Evolutionary conservation across 345 rosid genomes (phyloP).

Genomic region (Hypericum perforatum): DNA sequence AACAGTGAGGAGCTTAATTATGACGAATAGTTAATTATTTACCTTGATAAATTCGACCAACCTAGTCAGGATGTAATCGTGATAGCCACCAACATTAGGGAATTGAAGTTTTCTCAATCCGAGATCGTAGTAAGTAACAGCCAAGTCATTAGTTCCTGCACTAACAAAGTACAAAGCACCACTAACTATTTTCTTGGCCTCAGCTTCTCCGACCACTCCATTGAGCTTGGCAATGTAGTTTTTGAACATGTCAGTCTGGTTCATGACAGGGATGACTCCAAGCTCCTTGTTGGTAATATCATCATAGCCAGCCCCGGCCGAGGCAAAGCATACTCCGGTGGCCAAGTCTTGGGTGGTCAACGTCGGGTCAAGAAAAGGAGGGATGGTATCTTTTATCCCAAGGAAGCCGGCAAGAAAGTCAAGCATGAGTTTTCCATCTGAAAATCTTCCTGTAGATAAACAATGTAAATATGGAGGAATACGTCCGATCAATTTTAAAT

Average conservation of each 20-base stretch:
- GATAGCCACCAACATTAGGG: slow-evolving; percentile 30
- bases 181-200: slow-evolving; percentile 27
- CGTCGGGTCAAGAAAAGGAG: slow-evolving; percentile 34
- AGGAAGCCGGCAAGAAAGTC: slow-evolving; percentile 31
- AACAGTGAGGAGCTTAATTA: no score
- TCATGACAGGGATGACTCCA: slow-evolving; percentile 21
- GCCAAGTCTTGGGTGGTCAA: slow-evolving; percentile 15
- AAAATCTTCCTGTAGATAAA: slow-evolving; percentile 44
- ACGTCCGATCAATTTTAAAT: no score
- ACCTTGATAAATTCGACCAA: slow-evolving; percentile 32
- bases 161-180: no score
- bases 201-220: slow-evolving; percentile 23
- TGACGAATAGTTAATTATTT: slow-evolving; percentile 2
- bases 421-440: slow-evolving; percentile 35
- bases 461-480: no score
- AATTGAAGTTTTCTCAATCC: slow-evolving; percentile 28
- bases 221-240: slow-evolving; percentile 26
- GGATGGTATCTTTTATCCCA: slow-evolving; percentile 30
- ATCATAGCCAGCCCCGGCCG: slow-evolving; percentile 35
- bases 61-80: slow-evolving; percentile 29
- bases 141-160: slow-evolving; percentile 55
- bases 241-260: slow-evolving; percentile 34
- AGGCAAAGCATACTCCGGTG: slow-evolving; percentile 38
- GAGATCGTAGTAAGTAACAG: slow-evolving; percentile 32
- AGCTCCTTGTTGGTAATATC: slow-evolving; percentile 15